phyloP scores from a whole-genome alignment of 2,329 filamentous ascomycete species.

The Gyromitra esculenta region DNA sequence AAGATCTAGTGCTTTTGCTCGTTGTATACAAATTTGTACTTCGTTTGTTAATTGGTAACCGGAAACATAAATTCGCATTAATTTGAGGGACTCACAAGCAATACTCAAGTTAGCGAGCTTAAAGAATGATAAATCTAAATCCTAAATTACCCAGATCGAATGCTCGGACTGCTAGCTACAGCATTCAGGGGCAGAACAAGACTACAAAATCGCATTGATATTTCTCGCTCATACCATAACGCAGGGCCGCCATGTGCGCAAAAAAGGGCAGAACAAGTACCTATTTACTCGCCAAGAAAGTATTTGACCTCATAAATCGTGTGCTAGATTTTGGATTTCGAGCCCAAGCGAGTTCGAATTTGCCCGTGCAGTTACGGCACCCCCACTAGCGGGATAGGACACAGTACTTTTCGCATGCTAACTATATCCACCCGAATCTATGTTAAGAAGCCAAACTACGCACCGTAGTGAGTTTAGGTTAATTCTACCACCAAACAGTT shows the following conservation, averaged over 20 bases:
- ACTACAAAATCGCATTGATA: too few species aligned
- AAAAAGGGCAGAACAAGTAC: not conserved
- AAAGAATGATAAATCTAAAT: too few species aligned
- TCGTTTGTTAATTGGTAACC: not conserved
- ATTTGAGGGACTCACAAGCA: not conserved
- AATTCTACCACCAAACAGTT: not conserved
- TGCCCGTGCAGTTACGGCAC: too few species aligned
- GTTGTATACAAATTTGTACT: constrained; percentile 14
- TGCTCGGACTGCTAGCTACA: too few species aligned
- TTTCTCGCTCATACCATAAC: too few species aligned
- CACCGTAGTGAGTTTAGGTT: not conserved
- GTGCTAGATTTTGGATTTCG: not conserved
- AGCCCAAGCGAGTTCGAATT: not conserved
- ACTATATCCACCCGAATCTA: not conserved
- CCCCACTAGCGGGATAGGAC: too few species aligned
- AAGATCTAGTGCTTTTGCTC: not conserved
- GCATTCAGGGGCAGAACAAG: too few species aligned
- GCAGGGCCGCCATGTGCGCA: too few species aligned
- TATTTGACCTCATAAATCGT: not conserved
- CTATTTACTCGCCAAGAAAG: not conserved
- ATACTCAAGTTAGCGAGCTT: too few species aligned
- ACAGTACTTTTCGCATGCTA: not conserved
- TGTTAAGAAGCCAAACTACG: not conserved
- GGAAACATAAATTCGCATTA: not conserved
- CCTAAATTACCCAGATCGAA: too few species aligned